These are phyloP conservation scores for Meredithiella fracta DNA, from an alignment of 2,329 filamentous ascomycete species.

Conservation along the genomic window DNA sequence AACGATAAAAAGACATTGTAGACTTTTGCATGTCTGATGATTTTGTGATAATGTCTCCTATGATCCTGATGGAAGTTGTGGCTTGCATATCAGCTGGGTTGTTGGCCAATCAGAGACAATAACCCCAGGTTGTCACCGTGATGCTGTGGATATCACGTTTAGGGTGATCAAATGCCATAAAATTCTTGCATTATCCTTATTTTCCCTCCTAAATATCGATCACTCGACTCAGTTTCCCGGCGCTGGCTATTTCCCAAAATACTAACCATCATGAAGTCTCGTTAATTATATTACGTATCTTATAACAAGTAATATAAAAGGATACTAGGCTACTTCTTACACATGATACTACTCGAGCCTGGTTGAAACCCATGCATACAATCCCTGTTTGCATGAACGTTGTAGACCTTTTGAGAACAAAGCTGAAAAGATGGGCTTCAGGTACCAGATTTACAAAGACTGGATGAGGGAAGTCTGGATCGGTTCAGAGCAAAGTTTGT, in stretches of 20 bases:
- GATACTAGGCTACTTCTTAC: too few relatives aligned
- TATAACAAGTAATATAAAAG: too few relatives aligned
- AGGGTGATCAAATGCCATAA: too few relatives aligned
- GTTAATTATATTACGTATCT: too few relatives aligned
- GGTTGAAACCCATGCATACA: not conserved
- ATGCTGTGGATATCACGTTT: not conserved
- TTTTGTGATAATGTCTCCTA: not conserved
- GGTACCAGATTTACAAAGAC: not conserved
- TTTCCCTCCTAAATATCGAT: too few relatives aligned
- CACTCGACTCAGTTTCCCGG: too few relatives aligned
- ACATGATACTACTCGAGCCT: not conserved
- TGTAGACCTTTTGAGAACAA: not conserved
- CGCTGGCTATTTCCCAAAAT: too few relatives aligned
- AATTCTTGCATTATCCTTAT: too few relatives aligned
- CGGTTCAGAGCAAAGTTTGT: not conserved
- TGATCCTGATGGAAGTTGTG: not conserved
- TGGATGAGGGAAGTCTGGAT: not conserved
- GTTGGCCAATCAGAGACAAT: not conserved
- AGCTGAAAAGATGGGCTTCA: not conserved
- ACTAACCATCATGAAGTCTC: too few relatives aligned
- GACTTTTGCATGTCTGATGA: not conserved
- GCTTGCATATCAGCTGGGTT: constrained; percentile 1
- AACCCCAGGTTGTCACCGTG: not conserved
- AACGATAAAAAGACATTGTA: too few relatives aligned
- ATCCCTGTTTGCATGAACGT: not conserved